Evolutionary conservation across 2,329 filamentous ascomycete species (phyloP).

Genomic region (Colletotrichum filicis): DNA sequence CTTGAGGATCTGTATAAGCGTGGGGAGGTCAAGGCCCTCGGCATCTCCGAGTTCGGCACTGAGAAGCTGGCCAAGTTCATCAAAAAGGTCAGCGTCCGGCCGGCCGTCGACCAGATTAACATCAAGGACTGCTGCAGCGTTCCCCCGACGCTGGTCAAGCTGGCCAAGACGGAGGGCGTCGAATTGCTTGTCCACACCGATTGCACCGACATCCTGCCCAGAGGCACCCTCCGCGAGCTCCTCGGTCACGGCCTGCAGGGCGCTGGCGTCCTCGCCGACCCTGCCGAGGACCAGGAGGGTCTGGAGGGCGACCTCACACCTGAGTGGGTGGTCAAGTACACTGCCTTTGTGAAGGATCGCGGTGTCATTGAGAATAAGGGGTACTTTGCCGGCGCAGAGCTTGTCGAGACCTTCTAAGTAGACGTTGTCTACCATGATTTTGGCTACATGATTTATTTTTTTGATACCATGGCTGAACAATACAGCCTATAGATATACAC

Average conservation of each 20-base stretch:
- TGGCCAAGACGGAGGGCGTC: slow-evolving; percentile 85
- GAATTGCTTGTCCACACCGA: slow-evolving; percentile 95
- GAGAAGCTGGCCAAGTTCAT: slow-evolving; percentile 85
- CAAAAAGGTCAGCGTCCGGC: slow-evolving; percentile 74
- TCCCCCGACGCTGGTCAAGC: slow-evolving; percentile 83
- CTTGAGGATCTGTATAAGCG: slow-evolving; percentile 79
- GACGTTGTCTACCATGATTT: neutral
- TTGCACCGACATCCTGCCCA: slow-evolving; percentile 89
- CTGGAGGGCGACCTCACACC: slow-evolving; percentile 83
- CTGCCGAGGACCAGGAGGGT: slow-evolving; percentile 62
- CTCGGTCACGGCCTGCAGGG: slow-evolving; percentile 78
- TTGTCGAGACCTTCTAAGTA: slow-evolving; percentile 52
- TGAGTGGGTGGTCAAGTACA: slow-evolving; percentile 97
- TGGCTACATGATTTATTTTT: slow-evolving; percentile 8
- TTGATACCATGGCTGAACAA: slow-evolving; percentile 31
- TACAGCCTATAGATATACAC: slow-evolving; percentile 28
- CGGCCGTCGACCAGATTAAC: slow-evolving; percentile 95
- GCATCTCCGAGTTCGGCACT: slow-evolving; percentile 91
- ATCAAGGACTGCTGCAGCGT: slow-evolving; percentile 96
- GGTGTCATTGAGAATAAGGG: slow-evolving; percentile 99
- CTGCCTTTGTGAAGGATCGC: slow-evolving; percentile 88
- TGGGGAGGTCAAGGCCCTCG: slow-evolving; percentile 79
- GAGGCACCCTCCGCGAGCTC: slow-evolving; percentile 85
- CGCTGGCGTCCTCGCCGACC: slow-evolving; percentile 78
- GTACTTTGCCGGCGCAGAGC: slow-evolving; percentile 89